Evolutionary conservation across 345 rosid genomes (phyloP).

Genomic region (Fremontodendron californicum): DNA sequence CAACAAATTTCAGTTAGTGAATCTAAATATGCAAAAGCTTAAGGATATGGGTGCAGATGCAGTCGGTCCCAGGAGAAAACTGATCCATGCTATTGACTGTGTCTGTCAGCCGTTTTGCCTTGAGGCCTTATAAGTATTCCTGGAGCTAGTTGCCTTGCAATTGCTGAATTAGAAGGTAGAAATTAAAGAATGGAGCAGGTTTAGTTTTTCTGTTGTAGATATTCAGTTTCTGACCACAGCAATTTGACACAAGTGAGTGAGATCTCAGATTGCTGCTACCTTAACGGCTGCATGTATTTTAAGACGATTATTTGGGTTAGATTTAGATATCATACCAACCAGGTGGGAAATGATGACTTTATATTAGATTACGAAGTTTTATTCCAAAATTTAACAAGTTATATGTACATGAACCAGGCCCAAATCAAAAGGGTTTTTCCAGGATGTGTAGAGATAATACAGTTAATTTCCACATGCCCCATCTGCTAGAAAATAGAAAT

Average conservation of each 20-base stretch:
- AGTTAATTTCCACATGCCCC: neutral
- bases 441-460: neutral
- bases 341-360: neutral
- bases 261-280: neutral
- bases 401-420: neutral
- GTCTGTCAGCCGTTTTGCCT: constrained; percentile 64
- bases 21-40: constrained; percentile 85
- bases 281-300: neutral
- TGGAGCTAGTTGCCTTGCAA: neutral
- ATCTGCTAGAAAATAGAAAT: neutral
- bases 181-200: neutral
- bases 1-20: constrained; percentile 69
- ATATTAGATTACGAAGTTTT: neutral
- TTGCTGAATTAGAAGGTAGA: neutral
- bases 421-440: neutral
- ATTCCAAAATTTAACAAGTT: neutral
- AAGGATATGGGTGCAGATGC: constrained; percentile 94
- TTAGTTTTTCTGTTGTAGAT: neutral
- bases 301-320: neutral
- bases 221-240: neutral
- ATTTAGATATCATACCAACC: neutral
- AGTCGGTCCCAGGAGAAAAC: constrained; percentile 89
- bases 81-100: constrained; percentile 89
- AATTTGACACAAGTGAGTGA: neutral
- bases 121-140: constrained; percentile 20